phyloP scores from a whole-genome alignment of 2,329 filamentous ascomycete genomes.

The Fusarium longipes region DNA sequence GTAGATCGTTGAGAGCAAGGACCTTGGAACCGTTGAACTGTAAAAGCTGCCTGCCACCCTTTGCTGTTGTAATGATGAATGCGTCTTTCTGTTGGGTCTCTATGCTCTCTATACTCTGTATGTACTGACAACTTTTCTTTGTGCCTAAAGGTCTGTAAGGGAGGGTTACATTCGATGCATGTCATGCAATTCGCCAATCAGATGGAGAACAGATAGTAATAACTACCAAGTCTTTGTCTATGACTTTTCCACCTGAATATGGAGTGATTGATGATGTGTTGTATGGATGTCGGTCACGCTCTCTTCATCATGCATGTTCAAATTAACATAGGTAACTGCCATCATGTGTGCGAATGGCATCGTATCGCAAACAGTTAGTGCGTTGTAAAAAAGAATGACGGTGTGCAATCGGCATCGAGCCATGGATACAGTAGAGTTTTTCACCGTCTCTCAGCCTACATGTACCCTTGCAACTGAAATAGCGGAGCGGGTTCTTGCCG shows the following conservation, averaged over 20 bases:
- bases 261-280: conserved; percentile 12
- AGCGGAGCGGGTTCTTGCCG: conserved; percentile 34
- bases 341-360: conserved; percentile 5
- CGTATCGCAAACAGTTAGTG: conserved; percentile 2
- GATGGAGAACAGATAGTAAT: no score
- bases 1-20: conserved; percentile 4
- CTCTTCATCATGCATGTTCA: neutral
- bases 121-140: conserved; percentile 25
- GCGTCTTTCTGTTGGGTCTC: conserved; percentile 28
- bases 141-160: conserved; percentile 12
- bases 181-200: conserved; percentile 13
- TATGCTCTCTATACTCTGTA: neutral
- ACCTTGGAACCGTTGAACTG: neutral
- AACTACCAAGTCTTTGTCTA: neutral
- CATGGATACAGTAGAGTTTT: conserved; percentile 27
- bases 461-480: conserved; percentile 10
- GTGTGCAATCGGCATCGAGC: conserved; percentile 37
- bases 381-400: conserved; percentile 21
- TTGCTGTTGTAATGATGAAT: neutral
- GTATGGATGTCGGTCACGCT: conserved; percentile 25
- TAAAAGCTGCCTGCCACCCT: conserved; percentile 15
- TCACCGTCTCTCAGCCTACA: conserved; percentile 34
- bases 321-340: neutral
- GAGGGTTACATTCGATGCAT: conserved; percentile 31
- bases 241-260: conserved; percentile 10